Percentiles rank a stretch among this genome's conserved stretches.
Conservation (phyloP, 1,139 yeast species). For the Candida sp. region DNA sequence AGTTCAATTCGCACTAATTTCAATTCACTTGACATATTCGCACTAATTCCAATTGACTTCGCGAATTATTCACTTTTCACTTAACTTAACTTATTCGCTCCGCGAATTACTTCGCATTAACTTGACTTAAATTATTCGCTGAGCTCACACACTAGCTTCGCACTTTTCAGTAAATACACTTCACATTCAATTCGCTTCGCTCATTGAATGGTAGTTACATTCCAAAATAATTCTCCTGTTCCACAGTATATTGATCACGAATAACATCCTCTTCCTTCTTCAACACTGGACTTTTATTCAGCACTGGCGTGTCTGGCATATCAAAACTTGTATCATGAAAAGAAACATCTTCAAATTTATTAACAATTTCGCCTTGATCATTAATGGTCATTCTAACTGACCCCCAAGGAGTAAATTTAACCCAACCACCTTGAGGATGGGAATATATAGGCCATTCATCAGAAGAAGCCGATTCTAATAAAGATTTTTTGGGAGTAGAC, state of each 20-base stretch:
- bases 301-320: constrained; percentile 4
- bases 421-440: constrained; percentile 64
- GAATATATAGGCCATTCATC: constrained; percentile 59
- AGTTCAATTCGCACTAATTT: too few relatives aligned
- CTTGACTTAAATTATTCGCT: too few relatives aligned
- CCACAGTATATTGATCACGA: constrained; percentile 19
- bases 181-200: too few relatives aligned
- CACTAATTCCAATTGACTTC: too few relatives aligned
- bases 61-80: too few relatives aligned
- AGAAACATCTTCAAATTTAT: constrained; percentile 42
- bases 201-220: too few relatives aligned
- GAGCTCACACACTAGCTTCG: too few relatives aligned
- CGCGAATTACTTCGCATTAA: too few relatives aligned
- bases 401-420: constrained; percentile 67
- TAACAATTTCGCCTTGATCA: constrained; percentile 28
- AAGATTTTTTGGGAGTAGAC: neutral
- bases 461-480: constrained; percentile 20
- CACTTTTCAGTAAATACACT: too few relatives aligned
- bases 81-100: too few relatives aligned
- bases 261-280: neutral
- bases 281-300: neutral
- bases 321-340: constrained; percentile 34
- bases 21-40: too few relatives aligned
- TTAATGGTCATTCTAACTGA: constrained; percentile 22
- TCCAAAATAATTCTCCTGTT: constrained; percentile 42